These are phyloP conservation scores for Didymella pinodella DNA, from an alignment of 2,329 filamentous ascomycete genomes.

Conservation along the genomic window DNA sequence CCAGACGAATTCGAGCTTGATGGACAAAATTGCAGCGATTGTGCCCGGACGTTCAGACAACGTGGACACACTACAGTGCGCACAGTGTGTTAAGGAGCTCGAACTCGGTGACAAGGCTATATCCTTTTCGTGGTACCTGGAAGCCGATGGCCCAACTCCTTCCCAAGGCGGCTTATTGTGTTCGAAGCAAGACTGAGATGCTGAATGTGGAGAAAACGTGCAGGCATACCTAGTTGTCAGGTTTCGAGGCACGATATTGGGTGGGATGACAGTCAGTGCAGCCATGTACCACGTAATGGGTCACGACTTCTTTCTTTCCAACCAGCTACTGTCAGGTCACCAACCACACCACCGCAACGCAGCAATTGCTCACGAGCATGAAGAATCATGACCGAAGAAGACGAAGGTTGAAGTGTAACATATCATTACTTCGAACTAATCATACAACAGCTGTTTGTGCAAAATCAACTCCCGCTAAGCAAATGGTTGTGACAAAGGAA, in stretches of 20 bases:
- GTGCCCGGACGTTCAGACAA: neutral
- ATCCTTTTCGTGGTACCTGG: neutral
- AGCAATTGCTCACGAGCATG: no score
- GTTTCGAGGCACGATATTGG: no score
- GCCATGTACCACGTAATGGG: no score
- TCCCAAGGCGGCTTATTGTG: neutral
- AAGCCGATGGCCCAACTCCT: neutral
- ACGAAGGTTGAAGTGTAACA: constrained; percentile 6
- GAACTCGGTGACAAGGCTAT: neutral
- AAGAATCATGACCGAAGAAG: neutral
- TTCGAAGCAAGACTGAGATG: neutral
- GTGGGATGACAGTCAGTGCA: no score
- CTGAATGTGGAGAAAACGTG: neutral
- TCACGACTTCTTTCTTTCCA: no score
- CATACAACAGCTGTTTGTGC: constrained; percentile 24
- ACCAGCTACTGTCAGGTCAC: neutral
- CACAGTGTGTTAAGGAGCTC: neutral
- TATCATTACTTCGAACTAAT: constrained; percentile 26
- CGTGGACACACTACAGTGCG: neutral
- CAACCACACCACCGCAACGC: neutral
- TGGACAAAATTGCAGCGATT: neutral
- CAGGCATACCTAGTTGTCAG: no score
- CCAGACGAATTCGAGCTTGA: neutral
- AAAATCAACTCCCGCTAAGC: constrained; percentile 15
- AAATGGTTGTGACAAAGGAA: constrained; percentile 28